Percentiles rank a stretch among this genome's conserved stretches.
phyloP scores from a whole-genome alignment of 2,329 filamentous ascomycete species.

The Periconia digitata region DNA sequence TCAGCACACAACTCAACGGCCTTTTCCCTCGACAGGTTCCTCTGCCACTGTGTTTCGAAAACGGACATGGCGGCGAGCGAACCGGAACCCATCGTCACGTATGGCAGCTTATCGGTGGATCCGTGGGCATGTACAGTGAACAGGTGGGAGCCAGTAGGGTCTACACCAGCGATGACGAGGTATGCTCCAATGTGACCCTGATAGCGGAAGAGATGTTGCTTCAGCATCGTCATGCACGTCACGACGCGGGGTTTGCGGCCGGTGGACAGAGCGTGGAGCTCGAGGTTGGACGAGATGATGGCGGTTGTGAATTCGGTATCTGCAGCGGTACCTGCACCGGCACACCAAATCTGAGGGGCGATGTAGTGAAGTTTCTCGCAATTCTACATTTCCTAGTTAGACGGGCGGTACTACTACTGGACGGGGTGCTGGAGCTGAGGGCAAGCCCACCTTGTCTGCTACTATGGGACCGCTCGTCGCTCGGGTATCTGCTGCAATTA shows the following conservation, averaged over 20 bases:
- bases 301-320: constrained; percentile 99
- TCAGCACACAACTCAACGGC: constrained; percentile 82
- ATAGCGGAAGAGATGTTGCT: constrained; percentile 98
- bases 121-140: constrained; percentile 99
- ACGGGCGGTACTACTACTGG: neutral
- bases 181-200: constrained; percentile 98
- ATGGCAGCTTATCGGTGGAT: constrained; percentile 96
- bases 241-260: constrained; percentile 96
- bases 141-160: constrained; percentile 90
- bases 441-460: constrained; percentile 77
- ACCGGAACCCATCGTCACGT: constrained; percentile 98
- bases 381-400: constrained; percentile 60
- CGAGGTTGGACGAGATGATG: constrained; percentile 97
- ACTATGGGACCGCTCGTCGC: constrained; percentile 97
- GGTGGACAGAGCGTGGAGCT: constrained; percentile 94
- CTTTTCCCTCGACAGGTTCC: constrained; percentile 71
- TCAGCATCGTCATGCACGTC: constrained; percentile 99
- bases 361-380: constrained; percentile 99
- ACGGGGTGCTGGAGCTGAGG: neutral
- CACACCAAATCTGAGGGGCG: constrained; percentile 98
- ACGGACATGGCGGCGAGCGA: constrained; percentile 96
- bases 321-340: constrained; percentile 93
- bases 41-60: constrained; percentile 95
- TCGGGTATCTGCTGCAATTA: constrained; percentile 97
- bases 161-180: constrained; percentile 93